Evolutionary conservation across 306 rosid species (phyloP).

Genomic region (Begonia fuchsioides): DNA sequence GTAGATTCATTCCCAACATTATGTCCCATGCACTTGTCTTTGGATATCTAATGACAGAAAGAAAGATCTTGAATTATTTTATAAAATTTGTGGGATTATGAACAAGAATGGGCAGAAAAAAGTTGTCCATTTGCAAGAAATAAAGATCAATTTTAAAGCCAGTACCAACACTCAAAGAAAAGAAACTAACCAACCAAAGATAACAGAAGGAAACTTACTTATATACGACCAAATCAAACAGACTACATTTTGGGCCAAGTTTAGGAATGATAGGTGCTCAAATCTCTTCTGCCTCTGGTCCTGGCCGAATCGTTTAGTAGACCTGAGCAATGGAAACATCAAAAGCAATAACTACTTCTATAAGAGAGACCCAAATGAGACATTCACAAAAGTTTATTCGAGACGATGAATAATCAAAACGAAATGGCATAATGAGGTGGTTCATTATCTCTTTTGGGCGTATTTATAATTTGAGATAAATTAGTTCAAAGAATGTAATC

Average conservation of each 20-base stretch:
- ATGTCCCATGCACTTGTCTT: slow-evolving; percentile 96
- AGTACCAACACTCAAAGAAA: not conserved
- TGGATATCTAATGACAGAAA: slow-evolving; percentile 45
- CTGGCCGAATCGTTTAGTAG: slow-evolving; percentile 85
- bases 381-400: too few species aligned
- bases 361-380: too few species aligned
- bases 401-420: too few species aligned
- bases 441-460: too few species aligned
- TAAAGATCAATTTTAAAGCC: not conserved
- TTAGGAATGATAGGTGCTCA: slow-evolving; percentile 80
- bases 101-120: not conserved
- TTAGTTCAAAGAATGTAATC: too few species aligned
- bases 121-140: not conserved
- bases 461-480: too few species aligned
- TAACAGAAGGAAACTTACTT: slow-evolving; percentile 35
- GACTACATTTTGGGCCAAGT: slow-evolving; percentile 83
- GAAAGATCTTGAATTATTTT: too few species aligned
- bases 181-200: not conserved
- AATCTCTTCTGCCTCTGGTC: slow-evolving; percentile 58
- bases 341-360: too few species aligned
- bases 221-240: slow-evolving; percentile 88
- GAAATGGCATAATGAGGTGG: too few species aligned
- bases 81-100: too few species aligned
- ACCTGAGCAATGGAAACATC: slow-evolving; percentile 21
- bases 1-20: slow-evolving; percentile 95